A percentile compares a stretch with the other conserved stretches of the same genome.
These are phyloP conservation scores for Phytophthora melonis DNA, from an alignment of 352 stramenopile species.

Conservation along the genomic window DNA sequence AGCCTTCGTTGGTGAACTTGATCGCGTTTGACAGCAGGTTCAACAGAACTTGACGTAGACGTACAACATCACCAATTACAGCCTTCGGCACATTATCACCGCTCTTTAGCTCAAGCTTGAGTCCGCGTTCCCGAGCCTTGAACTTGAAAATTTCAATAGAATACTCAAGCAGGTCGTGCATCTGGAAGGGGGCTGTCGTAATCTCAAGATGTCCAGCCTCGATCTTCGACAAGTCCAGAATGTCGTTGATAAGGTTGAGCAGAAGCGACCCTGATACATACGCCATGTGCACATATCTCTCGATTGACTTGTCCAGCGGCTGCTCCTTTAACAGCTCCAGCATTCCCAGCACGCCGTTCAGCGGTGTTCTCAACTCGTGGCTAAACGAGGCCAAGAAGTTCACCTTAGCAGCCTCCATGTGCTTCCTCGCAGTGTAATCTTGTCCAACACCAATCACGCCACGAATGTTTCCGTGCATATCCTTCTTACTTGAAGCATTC, in stretches of 20 bases:
- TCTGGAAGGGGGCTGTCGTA: slow-evolving; percentile 80
- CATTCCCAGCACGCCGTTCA: slow-evolving; percentile 86
- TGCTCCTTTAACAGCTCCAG: slow-evolving; percentile 83
- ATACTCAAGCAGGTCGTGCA: slow-evolving; percentile 83
- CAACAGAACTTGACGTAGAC: slow-evolving; percentile 79
- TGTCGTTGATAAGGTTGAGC: slow-evolving; percentile 39
- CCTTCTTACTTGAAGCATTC: slow-evolving; percentile 68
- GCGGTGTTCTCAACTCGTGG: slow-evolving; percentile 77
- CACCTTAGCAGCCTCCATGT: slow-evolving; percentile 85
- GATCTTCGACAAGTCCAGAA: slow-evolving; percentile 85
- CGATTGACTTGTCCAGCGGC: slow-evolving; percentile 64
- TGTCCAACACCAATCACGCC: slow-evolving; percentile 89
- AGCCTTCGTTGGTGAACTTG: slow-evolving; percentile 85
- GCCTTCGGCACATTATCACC: slow-evolving; percentile 63
- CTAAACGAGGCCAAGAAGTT: slow-evolving; percentile 87
- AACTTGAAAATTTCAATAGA: slow-evolving; percentile 91
- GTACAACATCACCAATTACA: slow-evolving; percentile 82
- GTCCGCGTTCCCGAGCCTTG: slow-evolving; percentile 78
- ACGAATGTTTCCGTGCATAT: slow-evolving; percentile 40
- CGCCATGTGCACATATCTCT: slow-evolving; percentile 84
- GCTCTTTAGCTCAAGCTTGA: slow-evolving; percentile 83
- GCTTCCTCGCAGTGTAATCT: slow-evolving; percentile 91
- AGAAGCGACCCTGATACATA: slow-evolving; percentile 39
- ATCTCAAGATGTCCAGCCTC: slow-evolving; percentile 92
- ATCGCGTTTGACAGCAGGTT: slow-evolving; percentile 55